phyloP scores from a whole-genome alignment of 768 basidiomycete genomes.

The Porpolomopsis calyptriformis region DNA sequence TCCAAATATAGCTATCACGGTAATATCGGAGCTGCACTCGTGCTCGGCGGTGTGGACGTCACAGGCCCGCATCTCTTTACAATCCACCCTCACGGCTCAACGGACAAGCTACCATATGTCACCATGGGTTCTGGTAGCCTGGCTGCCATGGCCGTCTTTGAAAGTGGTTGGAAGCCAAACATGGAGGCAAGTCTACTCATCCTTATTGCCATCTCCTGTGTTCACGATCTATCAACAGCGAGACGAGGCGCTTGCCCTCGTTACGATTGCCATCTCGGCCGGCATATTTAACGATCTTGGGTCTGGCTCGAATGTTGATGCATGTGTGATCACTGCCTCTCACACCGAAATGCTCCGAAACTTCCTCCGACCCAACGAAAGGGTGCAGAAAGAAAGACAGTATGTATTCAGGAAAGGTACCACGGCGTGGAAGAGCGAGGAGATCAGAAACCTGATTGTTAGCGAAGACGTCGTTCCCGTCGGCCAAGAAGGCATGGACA shows the following conservation, averaged over 20 bases:
- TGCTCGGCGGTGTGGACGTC: conserved; percentile 91
- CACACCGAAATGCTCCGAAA: conserved; percentile 91
- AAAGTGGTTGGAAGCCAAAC: conserved; percentile 70
- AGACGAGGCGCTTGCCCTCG: conserved; percentile 70
- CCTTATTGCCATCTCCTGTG: neutral
- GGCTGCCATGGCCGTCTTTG: conserved; percentile 98
- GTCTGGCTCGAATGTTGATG: conserved; percentile 97
- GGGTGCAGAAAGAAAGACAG: conserved; percentile 64
- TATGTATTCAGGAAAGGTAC: conserved; percentile 76
- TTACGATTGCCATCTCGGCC: conserved; percentile 78
- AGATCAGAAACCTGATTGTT: conserved; percentile 59
- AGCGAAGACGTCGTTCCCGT: conserved; percentile 54
- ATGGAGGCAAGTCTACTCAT: conserved; percentile 47
- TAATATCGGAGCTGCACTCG: conserved; percentile 87
- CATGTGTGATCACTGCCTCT: conserved; percentile 82
- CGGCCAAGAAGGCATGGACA: conserved; percentile 72
- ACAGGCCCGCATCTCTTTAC: conserved; percentile 95
- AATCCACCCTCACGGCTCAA: conserved; percentile 92
- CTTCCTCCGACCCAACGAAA: conserved; percentile 83
- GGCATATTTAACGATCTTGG: conserved; percentile 99
- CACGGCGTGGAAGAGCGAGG: conserved; percentile 81
- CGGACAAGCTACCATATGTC: conserved; percentile 96
- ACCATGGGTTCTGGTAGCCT: conserved; percentile 97
- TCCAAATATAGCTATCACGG: conserved; percentile 68
- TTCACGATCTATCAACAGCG: conserved; percentile 34